phyloP scores from a whole-genome alignment of 108 stramenopile genomes.

The Cyclotella kingstonii region DNA sequence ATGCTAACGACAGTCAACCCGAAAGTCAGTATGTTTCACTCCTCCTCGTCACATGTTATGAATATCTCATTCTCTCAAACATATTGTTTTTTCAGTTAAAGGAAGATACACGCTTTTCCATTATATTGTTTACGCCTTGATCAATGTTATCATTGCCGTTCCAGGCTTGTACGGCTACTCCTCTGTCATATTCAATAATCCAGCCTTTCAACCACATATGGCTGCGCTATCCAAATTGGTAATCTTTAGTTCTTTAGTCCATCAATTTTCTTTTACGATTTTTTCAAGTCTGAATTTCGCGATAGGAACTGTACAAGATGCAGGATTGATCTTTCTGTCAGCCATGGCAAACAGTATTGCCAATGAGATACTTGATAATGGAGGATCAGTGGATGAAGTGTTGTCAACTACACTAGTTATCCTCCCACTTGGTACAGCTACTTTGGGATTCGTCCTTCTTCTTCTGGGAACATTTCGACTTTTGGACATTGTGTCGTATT shows the following conservation, averaged over 20 bases:
- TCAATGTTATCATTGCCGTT: conserved; percentile 73
- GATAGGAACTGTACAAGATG: conserved; percentile 94
- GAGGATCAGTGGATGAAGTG: conserved; percentile 58
- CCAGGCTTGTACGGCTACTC: conserved; percentile 85
- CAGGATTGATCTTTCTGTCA: conserved; percentile 91
- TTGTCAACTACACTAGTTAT: conserved; percentile 68
- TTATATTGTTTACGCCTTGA: conserved; percentile 38
- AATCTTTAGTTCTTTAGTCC: conserved; percentile 75
- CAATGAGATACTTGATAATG: conserved; percentile 50
- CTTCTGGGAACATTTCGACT: conserved; percentile 80
- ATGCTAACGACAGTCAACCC: neutral
- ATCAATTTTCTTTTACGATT: conserved; percentile 80
- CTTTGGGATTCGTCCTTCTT: conserved; percentile 80
- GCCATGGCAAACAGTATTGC: conserved; percentile 86
- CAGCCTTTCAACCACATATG: conserved; percentile 56
- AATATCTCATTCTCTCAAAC: too few relatives aligned
- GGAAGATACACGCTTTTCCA: conserved; percentile 22
- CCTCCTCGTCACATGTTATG: too few relatives aligned
- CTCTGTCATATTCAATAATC: conserved; percentile 82
- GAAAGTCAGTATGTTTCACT: neutral
- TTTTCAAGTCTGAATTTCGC: conserved; percentile 85
- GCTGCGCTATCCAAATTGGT: conserved; percentile 79
- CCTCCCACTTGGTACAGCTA: conserved; percentile 76
- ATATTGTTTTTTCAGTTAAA: neutral
- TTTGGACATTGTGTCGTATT: conserved; percentile 83